Base-by-base conservation (phyloP, 345 rosid species). In the Excoecaria agallocha region DNA sequence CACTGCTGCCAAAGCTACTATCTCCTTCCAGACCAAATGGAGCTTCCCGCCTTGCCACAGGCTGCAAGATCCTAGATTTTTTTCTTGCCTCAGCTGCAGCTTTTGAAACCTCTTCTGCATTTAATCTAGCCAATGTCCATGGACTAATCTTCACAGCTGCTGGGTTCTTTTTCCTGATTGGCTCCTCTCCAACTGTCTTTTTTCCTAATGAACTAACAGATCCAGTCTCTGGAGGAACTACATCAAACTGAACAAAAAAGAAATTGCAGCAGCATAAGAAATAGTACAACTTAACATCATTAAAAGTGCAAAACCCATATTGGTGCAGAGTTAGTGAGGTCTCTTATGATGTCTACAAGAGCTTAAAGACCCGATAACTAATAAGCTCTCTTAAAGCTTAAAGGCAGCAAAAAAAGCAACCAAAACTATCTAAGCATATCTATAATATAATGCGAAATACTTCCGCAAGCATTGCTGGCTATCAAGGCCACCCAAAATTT, bases 61-160 rank as follows among this genome's bases (percentile, higher is more conserved):
- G 99, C 78, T 87, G 96, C 25, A 95, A 85, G 85, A 91, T 89
- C 73, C 86, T 90, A 69, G 99, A 95, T 69, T 87, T 93, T 80
- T 89, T 91, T 74, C 97, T 89, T 58, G 99, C 99, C 82, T 91
- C 97, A 56, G 99, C 94, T 52, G 99, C 99, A 58, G 97, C 97
- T 82, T 83, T 93, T 7, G 99, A 87, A 43, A 95, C 91, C 73
- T 93, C 99, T 82, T 95, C 99, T 10, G 98, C 96, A 37, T 91
- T 93, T 75, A 95, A 83, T 8, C 96, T 85, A 5, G 97, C 99
- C 78, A 95, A 85, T 35, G 94, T 86, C 99, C 98, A 95, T 1
- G 99, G 99, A 78, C 97, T 91, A 70, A 95, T 93, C 86, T 88
- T 93, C 58, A 95, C 96, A 48, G 88, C 84, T 70, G 79, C 87